A percentile compares a stretch with the other conserved stretches of the same genome.
phyloP scores from a whole-genome alignment of 2,329 filamentous ascomycete species.

The Neocatenulostroma microsporum region DNA sequence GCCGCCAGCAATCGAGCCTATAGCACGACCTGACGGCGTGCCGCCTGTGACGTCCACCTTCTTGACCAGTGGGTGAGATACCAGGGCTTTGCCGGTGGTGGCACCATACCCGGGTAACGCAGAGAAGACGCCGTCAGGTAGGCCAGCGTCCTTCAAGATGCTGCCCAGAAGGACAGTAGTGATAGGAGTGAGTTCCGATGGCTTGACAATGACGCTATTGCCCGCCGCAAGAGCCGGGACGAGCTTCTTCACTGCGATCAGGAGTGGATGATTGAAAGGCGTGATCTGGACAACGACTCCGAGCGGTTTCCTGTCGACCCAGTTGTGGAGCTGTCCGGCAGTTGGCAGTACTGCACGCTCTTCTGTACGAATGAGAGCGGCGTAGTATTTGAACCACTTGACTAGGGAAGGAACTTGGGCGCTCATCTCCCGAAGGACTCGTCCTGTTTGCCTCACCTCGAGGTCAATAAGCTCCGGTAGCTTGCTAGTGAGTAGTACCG shows the following conservation, averaged over 20 bases:
- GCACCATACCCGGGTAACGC: conserved; percentile 38
- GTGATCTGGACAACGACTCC: conserved; percentile 49
- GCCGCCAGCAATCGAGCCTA: conserved; percentile 47
- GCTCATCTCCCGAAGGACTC: conserved; percentile 61
- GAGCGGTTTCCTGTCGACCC: conserved; percentile 28
- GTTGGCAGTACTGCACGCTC: conserved; percentile 61
- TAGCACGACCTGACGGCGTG: conserved; percentile 4
- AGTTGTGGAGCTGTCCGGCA: conserved; percentile 44
- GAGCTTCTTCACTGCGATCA: conserved; percentile 68
- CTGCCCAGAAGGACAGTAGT: conserved; percentile 52
- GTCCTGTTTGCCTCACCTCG: conserved; percentile 61
- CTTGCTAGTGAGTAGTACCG: conserved; percentile 45
- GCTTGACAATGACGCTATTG: conserved; percentile 50
- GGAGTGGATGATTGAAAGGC: conserved; percentile 70
- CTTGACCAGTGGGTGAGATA: conserved; percentile 55
- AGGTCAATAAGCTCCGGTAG: conserved; percentile 53
- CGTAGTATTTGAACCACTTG: conserved; percentile 66
- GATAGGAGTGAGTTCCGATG: conserved; percentile 50
- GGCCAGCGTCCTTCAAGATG: conserved; percentile 63
- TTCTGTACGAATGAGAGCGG: conserved; percentile 58
- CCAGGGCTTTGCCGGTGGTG: conserved; percentile 3
- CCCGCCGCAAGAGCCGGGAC: conserved; percentile 56
- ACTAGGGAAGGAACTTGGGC: conserved; percentile 59
- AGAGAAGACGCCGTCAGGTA: conserved; percentile 68
- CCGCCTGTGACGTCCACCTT: conserved; percentile 69